Conservation (phyloP, 331 rosid species). For the Quercus phellos region DNA sequence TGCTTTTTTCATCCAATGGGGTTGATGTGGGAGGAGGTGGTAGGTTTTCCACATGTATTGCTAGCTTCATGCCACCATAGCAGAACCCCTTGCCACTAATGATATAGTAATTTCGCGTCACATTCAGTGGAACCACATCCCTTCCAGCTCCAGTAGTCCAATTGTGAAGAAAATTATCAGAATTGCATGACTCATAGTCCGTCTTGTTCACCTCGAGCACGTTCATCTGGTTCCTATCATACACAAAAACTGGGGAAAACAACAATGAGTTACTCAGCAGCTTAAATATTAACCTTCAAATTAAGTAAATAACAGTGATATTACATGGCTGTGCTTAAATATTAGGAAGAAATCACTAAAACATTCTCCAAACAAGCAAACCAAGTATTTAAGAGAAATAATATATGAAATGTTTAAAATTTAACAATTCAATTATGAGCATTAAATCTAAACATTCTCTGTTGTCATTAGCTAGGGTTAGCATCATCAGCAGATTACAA, state of each 20-base stretch:
- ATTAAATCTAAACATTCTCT: too few relatives aligned
- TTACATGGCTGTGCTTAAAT: not conserved
- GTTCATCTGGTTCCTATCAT: slow-evolving; percentile 77
- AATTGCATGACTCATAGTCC: slow-evolving; percentile 55
- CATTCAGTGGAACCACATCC: slow-evolving; percentile 77
- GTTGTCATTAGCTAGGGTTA: too few relatives aligned
- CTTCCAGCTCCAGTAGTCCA: slow-evolving; percentile 91
- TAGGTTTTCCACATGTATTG: slow-evolving; percentile 53
- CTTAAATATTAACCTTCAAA: not conserved
- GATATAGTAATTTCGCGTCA: slow-evolving; percentile 64
- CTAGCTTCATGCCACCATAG: slow-evolving; percentile 78
- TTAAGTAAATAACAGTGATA: not conserved
- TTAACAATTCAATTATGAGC: too few relatives aligned
- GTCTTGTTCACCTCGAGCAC: slow-evolving; percentile 91
- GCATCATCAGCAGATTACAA: not conserved
- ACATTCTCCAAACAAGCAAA: not conserved
- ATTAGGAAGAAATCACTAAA: not conserved
- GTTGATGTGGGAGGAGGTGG: slow-evolving; percentile 65
- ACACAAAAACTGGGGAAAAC: slow-evolving; percentile 64
- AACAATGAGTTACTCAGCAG: slow-evolving; percentile 19
- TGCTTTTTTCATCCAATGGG: slow-evolving; percentile 28
- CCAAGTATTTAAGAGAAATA: not conserved
- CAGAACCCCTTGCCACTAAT: slow-evolving; percentile 85
- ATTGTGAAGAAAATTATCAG: slow-evolving; percentile 66
- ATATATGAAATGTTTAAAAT: too few relatives aligned